Evolutionary conservation across 352 stramenopile species (phyloP).

Genomic region (Pythium brassicae): DNA sequence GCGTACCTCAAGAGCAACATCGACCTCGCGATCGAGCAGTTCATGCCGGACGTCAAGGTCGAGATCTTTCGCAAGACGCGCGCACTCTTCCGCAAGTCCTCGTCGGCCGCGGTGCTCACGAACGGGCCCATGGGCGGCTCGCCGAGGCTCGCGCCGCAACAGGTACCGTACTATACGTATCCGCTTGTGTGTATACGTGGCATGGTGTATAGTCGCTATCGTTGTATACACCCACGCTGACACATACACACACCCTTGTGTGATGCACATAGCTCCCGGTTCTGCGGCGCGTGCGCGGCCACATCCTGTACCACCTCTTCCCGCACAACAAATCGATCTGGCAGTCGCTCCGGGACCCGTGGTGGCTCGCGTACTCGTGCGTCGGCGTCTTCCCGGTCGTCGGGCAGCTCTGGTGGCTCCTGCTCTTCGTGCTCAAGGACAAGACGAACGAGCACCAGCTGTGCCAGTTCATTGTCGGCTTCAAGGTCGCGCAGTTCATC

Average conservation of each 20-base stretch:
- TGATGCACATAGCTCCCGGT: constrained; percentile 20
- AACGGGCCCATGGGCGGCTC: not conserved
- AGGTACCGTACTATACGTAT: constrained; percentile 5
- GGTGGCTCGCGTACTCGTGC: constrained; percentile 73
- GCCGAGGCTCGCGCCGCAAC: not conserved
- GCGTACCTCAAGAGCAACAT: constrained; percentile 81
- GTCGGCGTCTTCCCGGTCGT: constrained; percentile 80
- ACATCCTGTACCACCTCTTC: constrained; percentile 87
- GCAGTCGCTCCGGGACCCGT: constrained; percentile 78
- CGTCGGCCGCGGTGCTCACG: constrained; percentile 3
- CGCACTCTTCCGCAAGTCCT: constrained; percentile 55
- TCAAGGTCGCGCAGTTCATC: constrained; percentile 90
- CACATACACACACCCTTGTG: too few relatives aligned
- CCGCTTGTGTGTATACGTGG: too few relatives aligned
- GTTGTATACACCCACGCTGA: too few relatives aligned
- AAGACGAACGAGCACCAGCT: constrained; percentile 91
- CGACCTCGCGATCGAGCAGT: constrained; percentile 79
- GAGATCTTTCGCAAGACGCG: constrained; percentile 85
- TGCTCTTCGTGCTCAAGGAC: constrained; percentile 88
- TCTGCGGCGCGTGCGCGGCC: constrained; percentile 51
- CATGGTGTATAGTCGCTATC: too few relatives aligned
- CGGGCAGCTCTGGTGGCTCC: constrained; percentile 89
- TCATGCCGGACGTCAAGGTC: constrained; percentile 87
- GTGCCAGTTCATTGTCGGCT: constrained; percentile 91
- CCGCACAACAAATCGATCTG: constrained; percentile 88